These are phyloP conservation scores for Cladosporium sp. DNA, from an alignment of 2,329 filamentous ascomycete species.

Conservation along the genomic window DNA sequence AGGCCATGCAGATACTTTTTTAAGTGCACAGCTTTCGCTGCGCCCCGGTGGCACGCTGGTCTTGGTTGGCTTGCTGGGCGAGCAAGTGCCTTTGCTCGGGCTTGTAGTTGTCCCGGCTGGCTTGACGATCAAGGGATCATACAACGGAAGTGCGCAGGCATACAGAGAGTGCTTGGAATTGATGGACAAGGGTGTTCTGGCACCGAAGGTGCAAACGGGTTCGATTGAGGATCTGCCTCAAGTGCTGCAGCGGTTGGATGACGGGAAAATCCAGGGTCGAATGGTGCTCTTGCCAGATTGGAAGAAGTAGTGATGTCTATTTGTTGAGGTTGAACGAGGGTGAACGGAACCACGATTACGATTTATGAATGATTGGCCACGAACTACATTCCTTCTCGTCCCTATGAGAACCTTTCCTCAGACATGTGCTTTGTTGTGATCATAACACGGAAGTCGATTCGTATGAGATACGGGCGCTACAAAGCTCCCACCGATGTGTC, in stretches of 20 bases:
- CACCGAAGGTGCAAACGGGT: conserved; percentile 33
- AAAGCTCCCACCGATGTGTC: too few relatives aligned
- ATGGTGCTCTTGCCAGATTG: conserved; percentile 26
- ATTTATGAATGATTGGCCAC: too few relatives aligned
- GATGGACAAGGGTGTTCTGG: conserved; percentile 32
- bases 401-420: too few relatives aligned
- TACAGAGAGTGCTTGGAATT: conserved; percentile 36
- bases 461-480: too few relatives aligned
- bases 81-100: conserved; percentile 17
- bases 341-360: too few relatives aligned
- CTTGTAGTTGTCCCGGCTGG: conserved; percentile 13
- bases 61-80: conserved; percentile 20
- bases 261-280: conserved; percentile 33
- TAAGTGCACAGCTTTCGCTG: conserved; percentile 19
- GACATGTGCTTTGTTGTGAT: too few relatives aligned
- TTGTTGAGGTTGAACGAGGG: too few relatives aligned
- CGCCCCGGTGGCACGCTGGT: conserved; percentile 20
- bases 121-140: conserved; percentile 30
- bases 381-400: too few relatives aligned
- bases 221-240: conserved; percentile 33
- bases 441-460: too few relatives aligned
- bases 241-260: conserved; percentile 32
- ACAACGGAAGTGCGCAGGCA: conserved; percentile 40
- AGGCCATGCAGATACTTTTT: conserved; percentile 20
- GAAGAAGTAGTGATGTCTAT: conserved; percentile 5